These are phyloP conservation scores for Cytospora schulzeri DNA, from an alignment of 2,329 filamentous ascomycete species.

Conservation along the genomic window DNA sequence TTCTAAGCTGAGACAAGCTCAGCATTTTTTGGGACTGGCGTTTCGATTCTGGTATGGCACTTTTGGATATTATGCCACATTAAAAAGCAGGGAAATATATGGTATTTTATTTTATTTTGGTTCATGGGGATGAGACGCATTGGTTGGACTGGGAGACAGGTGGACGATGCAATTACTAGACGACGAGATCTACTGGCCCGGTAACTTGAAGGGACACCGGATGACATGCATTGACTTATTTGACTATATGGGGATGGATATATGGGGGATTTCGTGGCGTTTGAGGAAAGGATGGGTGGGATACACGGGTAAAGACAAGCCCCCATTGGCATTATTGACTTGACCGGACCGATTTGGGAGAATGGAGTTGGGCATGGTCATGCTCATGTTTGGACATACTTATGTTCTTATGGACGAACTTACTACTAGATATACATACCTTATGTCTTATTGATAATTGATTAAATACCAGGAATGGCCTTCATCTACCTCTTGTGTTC, in stretches of 20 bases:
- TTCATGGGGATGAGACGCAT: background rate
- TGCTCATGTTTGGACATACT: constrained; percentile 10
- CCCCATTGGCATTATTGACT: background rate
- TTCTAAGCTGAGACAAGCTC: background rate
- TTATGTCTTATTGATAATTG: constrained; percentile 21
- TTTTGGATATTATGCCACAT: background rate
- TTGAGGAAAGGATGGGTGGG: background rate
- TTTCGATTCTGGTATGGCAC: constrained; percentile 13
- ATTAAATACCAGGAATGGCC: background rate
- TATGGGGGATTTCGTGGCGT: background rate
- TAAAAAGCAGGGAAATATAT: background rate
- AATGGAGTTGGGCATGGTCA: background rate
- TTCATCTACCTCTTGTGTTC: background rate
- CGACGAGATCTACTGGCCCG: too few species aligned
- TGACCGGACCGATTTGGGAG: background rate
- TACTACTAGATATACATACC: constrained; percentile 4
- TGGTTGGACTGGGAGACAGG: background rate
- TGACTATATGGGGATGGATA: background rate
- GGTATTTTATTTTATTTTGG: background rate
- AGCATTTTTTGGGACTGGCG: constrained; percentile 4
- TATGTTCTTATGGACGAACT: background rate
- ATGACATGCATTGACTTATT: background rate
- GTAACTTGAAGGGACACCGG: too few species aligned
- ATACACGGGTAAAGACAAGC: background rate
- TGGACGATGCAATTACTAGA: background rate